Percentiles rank a stretch among this genome's conserved stretches.
Evolutionary conservation across 345 rosid species (phyloP).

Genomic region (Cardiospermum halicacabum): DNA sequence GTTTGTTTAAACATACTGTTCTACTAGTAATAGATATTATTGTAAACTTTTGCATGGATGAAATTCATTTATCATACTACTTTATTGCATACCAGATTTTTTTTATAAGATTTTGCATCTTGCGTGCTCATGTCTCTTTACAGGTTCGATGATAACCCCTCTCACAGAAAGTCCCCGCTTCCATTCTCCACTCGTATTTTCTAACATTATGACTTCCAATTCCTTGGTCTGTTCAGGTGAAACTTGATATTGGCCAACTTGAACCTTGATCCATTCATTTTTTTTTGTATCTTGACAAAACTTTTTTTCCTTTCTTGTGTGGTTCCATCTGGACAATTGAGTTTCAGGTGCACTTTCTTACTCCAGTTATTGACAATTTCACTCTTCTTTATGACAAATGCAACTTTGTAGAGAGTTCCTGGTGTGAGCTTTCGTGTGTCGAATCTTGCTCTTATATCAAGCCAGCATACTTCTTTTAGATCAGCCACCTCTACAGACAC

Average conservation of each 20-base stretch:
- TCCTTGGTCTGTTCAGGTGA: constrained; percentile 28
- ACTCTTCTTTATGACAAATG: constrained; percentile 39
- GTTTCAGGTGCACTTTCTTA: constrained; percentile 40
- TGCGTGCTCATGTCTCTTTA: background rate
- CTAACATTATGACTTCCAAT: background rate
- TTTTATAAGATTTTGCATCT: background rate
- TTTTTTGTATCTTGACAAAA: constrained; percentile 27
- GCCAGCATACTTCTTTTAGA: constrained; percentile 54
- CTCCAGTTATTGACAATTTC: constrained; percentile 56
- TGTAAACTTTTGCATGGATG: too few species aligned
- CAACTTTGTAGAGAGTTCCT: constrained; percentile 37
- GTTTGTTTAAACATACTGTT: too few species aligned
- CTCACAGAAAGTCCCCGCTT: constrained; percentile 54
- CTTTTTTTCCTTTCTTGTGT: constrained; percentile 32
- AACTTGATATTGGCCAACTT: constrained; percentile 37
- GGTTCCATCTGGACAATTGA: constrained; percentile 35
- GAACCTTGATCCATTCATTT: constrained; percentile 50
- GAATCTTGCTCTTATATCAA: constrained; percentile 42
- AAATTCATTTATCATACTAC: too few species aligned
- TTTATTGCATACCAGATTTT: too few species aligned
- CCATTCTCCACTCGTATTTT: constrained; percentile 39
- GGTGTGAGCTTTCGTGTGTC: constrained; percentile 47
- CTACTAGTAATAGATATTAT: too few species aligned
- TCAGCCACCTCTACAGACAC: constrained; percentile 39
- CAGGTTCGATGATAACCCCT: constrained; percentile 51